These are phyloP conservation scores for Colletotrichum acutatum DNA, from an alignment of 2,329 filamentous ascomycete species.

Conservation along the genomic window DNA sequence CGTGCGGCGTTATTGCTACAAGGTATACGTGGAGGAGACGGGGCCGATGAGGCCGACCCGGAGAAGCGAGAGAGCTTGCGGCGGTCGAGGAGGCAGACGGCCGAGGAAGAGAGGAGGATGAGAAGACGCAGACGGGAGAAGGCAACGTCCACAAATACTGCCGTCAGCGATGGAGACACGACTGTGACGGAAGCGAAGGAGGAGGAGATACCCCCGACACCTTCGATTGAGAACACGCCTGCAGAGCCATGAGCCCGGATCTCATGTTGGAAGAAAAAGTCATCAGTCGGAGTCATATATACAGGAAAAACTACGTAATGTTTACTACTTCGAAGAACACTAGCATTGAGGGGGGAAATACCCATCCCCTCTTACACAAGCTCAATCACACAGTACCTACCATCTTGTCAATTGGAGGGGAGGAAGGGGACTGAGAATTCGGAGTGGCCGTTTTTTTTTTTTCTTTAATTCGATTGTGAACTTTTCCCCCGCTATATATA, in stretches of 20 bases:
- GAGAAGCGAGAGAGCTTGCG: conserved; percentile 71
- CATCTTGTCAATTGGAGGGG: not conserved
- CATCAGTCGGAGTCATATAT: conserved; percentile 30
- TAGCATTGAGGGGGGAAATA: conserved; percentile 16
- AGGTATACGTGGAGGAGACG: conserved; percentile 78
- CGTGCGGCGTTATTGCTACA: conserved; percentile 86
- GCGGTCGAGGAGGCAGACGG: conserved; percentile 72
- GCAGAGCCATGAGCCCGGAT: conserved; percentile 34
- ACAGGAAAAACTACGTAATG: conserved; percentile 35
- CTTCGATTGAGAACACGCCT: conserved; percentile 35
- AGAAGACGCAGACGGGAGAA: conserved; percentile 75
- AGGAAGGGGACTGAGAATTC: not conserved
- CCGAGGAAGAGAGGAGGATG: conserved; percentile 80
- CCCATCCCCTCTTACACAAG: conserved; percentile 8
- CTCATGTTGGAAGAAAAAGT: conserved; percentile 16
- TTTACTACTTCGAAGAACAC: conserved; percentile 34
- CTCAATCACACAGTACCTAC: not conserved
- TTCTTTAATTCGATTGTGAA: conserved; percentile 5
- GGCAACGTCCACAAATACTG: conserved; percentile 51
- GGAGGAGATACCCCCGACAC: conserved; percentile 36
- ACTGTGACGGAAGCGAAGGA: conserved; percentile 30
- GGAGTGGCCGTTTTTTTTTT: not conserved
- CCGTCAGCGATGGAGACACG: conserved; percentile 37
- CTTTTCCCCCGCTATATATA: not conserved
- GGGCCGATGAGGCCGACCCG: conserved; percentile 61